Evolutionary conservation across 2,329 filamentous ascomycete species (phyloP).

Genomic region (Penicillium janthinellum): DNA sequence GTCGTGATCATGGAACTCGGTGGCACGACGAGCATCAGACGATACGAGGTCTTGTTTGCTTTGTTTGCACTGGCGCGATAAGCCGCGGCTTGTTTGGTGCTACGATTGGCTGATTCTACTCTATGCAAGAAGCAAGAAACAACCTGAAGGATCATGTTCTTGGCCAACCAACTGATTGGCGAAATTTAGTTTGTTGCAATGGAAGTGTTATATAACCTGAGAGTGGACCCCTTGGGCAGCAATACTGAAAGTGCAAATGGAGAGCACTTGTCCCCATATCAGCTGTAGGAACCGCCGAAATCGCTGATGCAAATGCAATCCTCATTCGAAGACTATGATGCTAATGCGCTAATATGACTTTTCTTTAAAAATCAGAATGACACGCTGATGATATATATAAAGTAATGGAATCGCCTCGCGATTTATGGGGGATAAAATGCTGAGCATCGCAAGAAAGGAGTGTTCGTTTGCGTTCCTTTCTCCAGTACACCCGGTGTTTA

Average conservation of each 20-base stretch:
- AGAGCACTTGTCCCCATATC: too few relatives aligned
- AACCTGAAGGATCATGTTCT: too few relatives aligned
- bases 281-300: background rate
- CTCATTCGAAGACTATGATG: background rate
- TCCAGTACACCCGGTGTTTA: background rate
- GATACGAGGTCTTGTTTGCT: constrained; percentile 3
- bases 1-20: background rate
- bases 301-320: constrained; percentile 2
- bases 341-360: constrained; percentile 4
- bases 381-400: constrained; percentile 2
- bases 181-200: too few relatives aligned
- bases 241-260: too few relatives aligned
- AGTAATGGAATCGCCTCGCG: background rate
- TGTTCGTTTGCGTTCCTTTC: constrained; percentile 3
- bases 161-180: too few relatives aligned
- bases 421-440: background rate
- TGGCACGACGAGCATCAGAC: constrained; percentile 2
- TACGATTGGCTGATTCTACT: background rate
- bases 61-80: background rate
- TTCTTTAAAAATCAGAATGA: background rate
- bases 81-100: background rate
- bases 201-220: too few relatives aligned
- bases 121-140: background rate
- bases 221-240: too few relatives aligned
- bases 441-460: background rate